Conservation (phyloP, 176 grass and related monocot species). For the Paspalum notatum region DNA sequence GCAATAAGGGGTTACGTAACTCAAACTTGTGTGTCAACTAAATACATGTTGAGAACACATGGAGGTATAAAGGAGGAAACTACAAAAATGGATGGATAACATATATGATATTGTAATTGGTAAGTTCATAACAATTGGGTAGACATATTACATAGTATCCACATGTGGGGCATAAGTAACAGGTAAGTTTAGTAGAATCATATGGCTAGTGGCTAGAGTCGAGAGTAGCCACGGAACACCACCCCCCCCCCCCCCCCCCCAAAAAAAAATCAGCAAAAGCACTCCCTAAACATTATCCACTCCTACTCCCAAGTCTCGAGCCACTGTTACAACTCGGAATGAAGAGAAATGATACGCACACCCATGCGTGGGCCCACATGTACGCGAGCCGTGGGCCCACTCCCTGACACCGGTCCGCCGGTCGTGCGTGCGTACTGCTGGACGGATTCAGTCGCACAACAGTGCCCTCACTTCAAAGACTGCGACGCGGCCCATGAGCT, state of each 20-base stretch:
- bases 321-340: background rate
- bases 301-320: background rate
- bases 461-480: background rate
- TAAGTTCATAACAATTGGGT: no score
- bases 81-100: no score
- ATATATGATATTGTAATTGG: no score
- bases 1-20: no score
- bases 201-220: background rate
- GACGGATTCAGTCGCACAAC: background rate
- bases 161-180: no score
- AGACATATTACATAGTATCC: no score
- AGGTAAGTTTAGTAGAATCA: no score
- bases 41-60: no score
- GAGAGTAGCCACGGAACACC: background rate
- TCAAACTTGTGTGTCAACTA: no score
- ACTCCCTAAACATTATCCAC: background rate
- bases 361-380: background rate
- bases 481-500: no score
- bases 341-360: background rate
- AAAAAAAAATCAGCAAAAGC: constrained; percentile 6
- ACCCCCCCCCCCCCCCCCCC: no score
- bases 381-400: background rate
- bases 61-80: no score
- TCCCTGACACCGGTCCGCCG: constrained; percentile 11
- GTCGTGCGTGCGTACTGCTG: background rate